Evolutionary conservation across 176 grass and related monocot species (phyloP).

Genomic region (Tillandsia fasciculata): DNA sequence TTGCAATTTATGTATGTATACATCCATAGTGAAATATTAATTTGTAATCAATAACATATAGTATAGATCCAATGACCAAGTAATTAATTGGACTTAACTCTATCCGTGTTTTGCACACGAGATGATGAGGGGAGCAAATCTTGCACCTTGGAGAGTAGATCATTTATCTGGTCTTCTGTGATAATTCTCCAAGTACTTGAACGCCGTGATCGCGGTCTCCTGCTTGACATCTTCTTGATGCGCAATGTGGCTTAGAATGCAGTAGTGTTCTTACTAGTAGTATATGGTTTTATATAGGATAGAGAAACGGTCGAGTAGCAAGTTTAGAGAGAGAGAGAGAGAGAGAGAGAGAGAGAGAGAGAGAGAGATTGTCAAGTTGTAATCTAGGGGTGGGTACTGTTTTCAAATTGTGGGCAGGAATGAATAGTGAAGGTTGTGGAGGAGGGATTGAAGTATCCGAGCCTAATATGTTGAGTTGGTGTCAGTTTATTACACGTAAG

Average conservation of each 20-base stretch:
- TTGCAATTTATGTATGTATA: no score
- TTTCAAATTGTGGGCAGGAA: background rate
- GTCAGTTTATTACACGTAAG: background rate
- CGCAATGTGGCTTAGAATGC: background rate
- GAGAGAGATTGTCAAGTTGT: background rate
- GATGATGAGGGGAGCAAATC: slow-evolving; percentile 50
- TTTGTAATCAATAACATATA: background rate
- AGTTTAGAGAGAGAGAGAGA: background rate
- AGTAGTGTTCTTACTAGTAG: background rate
- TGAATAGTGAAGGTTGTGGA: background rate
- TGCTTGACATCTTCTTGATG: background rate
- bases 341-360: background rate
- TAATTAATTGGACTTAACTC: slow-evolving; percentile 23
- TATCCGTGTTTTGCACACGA: slow-evolving; percentile 32
- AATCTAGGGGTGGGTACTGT: background rate
- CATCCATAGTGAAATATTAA: no score
- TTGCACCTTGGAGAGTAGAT: slow-evolving; percentile 60
- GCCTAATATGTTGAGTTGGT: background rate
- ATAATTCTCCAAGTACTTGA: slow-evolving; percentile 24
- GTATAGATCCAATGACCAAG: background rate
- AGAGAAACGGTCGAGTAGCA: background rate
- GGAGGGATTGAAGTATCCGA: background rate
- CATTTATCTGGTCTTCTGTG: slow-evolving; percentile 57
- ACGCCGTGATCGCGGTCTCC: background rate
- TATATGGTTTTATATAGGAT: background rate